Percentiles rank a stretch among this genome's conserved stretches.
Conservation (phyloP, 176 grass and related monocot genomes). For the Puccinellia tenuiflora region DNA sequence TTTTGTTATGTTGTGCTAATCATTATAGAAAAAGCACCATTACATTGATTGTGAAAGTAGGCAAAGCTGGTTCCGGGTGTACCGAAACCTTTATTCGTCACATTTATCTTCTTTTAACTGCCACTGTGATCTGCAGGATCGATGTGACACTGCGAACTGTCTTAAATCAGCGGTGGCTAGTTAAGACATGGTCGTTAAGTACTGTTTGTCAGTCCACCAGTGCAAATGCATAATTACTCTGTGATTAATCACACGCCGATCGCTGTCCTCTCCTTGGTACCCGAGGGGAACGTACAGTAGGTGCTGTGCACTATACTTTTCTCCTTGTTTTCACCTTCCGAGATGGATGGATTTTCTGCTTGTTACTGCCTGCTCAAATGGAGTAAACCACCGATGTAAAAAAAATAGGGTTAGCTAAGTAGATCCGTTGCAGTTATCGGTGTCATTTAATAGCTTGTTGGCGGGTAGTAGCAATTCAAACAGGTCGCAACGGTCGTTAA, state of each 20-base stretch:
- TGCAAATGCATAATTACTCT: slow-evolving; percentile 13
- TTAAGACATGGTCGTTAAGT: not conserved
- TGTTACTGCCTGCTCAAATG: not conserved
- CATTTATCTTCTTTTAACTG: not conserved
- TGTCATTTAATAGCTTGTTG: not conserved
- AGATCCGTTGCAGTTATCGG: slow-evolving; percentile 10
- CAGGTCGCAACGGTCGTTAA: slow-evolving; percentile 36
- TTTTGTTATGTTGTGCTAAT: not conserved
- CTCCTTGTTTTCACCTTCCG: not conserved
- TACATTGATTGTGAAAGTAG: too few species aligned
- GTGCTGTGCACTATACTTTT: not conserved
- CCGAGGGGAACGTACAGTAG: not conserved
- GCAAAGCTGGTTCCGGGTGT: not conserved
- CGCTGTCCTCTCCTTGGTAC: not conserved
- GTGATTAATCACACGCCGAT: not conserved
- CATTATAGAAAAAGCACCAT: too few species aligned
- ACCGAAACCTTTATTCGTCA: not conserved
- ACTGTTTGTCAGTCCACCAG: not conserved
- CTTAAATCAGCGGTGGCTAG: not conserved
- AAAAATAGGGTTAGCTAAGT: not conserved
- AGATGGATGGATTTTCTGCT: not conserved
- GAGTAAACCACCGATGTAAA: not conserved
- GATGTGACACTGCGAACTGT: not conserved
- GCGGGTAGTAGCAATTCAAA: slow-evolving; percentile 39
- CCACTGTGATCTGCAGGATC: not conserved